A percentile compares a stretch with the other conserved stretches of the same genome.
phyloP scores from a whole-genome alignment of 257 asterid species.

The Scutellaria galericulata region DNA sequence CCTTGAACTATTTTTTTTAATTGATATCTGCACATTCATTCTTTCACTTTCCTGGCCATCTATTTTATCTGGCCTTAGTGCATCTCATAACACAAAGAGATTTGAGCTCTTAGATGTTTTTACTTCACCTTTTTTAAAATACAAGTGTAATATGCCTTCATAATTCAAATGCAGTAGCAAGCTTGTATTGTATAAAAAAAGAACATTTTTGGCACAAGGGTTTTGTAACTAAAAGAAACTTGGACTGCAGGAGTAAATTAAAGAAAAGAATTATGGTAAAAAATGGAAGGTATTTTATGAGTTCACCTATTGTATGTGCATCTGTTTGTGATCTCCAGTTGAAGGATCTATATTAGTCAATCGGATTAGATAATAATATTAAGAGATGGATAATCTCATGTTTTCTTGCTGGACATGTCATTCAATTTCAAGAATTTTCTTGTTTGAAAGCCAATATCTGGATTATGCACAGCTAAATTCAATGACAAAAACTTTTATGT shows the following conservation, averaged over 20 bases:
- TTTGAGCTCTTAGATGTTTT: conserved; percentile 20
- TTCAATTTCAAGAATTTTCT: conserved; percentile 4
- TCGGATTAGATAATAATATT: not conserved
- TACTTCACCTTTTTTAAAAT: conserved; percentile 1
- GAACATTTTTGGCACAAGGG: not conserved
- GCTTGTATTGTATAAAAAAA: not conserved
- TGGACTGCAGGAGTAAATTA: not conserved
- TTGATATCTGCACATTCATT: no score
- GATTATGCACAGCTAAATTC: conserved; percentile 14
- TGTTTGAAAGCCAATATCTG: not conserved
- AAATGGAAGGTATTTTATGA: not conserved
- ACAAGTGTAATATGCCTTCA: not conserved
- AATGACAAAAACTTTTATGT: not conserved
- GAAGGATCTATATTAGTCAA: conserved; percentile 25
- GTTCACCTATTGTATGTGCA: not conserved
- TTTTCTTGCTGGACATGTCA: conserved; percentile 1
- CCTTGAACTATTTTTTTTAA: not conserved
- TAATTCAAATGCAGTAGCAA: conserved; percentile 13
- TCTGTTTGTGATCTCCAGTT: conserved; percentile 1
- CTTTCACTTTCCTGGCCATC: no score
- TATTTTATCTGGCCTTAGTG: not conserved
- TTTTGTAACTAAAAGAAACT: conserved; percentile 1
- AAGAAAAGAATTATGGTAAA: not conserved
- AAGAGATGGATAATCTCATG: conserved; percentile 9
- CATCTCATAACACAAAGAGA: not conserved